These are phyloP conservation scores for Echites panduratus DNA, from an alignment of 257 asterid species.

Conservation along the genomic window DNA sequence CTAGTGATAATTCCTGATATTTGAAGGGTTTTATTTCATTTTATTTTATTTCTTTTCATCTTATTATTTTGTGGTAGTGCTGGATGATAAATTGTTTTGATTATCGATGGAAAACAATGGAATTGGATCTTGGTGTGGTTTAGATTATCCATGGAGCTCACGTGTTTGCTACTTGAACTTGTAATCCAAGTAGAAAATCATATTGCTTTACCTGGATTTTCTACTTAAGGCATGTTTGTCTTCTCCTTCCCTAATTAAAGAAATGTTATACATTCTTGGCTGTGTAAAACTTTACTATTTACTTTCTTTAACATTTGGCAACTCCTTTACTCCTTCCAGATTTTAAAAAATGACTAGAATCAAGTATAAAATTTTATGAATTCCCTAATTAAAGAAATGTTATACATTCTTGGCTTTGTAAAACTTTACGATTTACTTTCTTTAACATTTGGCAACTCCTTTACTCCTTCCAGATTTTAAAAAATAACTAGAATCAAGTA, in stretches of 20 bases:
- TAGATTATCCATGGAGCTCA: not conserved
- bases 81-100: not conserved
- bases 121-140: not conserved
- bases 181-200: not conserved
- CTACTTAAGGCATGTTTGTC: not conserved
- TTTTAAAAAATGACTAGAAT: not conserved
- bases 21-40: not conserved
- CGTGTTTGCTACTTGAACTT: not conserved
- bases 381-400: not conserved
- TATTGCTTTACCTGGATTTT: not conserved
- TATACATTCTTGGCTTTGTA: not conserved
- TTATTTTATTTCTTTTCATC: not conserved
- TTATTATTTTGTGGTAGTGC: not conserved
- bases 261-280: not conserved
- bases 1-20: not conserved
- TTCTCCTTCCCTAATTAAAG: not conserved
- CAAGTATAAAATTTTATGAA: not conserved
- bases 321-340: not conserved
- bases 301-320: not conserved
- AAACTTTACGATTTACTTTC: not conserved
- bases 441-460: not conserved
- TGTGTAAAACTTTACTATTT: not conserved
- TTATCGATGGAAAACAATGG: not conserved
- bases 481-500: not conserved
- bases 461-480: not conserved